Base-by-base conservation (phyloP, 176 grass and related monocot species). In the Leersia perrieri region DNA sequence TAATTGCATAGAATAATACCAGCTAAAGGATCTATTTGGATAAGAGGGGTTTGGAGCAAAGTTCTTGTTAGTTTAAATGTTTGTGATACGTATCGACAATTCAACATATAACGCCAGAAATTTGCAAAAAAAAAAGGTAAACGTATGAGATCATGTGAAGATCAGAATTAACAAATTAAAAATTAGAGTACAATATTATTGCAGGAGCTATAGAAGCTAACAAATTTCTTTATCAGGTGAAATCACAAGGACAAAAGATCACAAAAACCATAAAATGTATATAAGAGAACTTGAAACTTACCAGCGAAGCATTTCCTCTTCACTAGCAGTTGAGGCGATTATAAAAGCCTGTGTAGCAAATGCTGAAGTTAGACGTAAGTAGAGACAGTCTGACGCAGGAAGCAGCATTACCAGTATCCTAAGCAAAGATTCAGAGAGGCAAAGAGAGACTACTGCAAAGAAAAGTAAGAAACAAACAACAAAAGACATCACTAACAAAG, bases 241-340 rank as follows among this genome's bases (percentile, higher is more conserved):
- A 33, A 18, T 28, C 27, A 26, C 25, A 74, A 45, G 6, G 33
- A 10, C 7, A 25, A 73, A 32, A 63, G 16, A 20, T 84, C 31
- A 44, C 55, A 66, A 66, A 66, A 38, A 35, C 38, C 31, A 72
- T 68, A 34, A 55, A 35, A 82, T 36, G 16, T 33, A 89, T 29
- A 53, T 33, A 31, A 64, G 13, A 57, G 33, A 60, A 33, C 31
- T 73, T 8, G 11, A 75, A 72, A 81, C 45, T 87, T 94, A 98
- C 95, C 95, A 98, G 70, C 74, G 92, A 35, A 91, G 85, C 95
- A 98, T 98, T 83, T 98, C 95, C 79, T 98, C 90, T 86, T 98
- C 95, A 78, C 70, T 93, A 76, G 95, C 95, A 72, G 92, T 98
- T 35, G 95, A 98, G 70, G 95, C 95, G 73, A 98, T 98, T 89